Evolutionary conservation across 73 alveolate species (phyloP).

Genomic region (Stentor roeselii): DNA sequence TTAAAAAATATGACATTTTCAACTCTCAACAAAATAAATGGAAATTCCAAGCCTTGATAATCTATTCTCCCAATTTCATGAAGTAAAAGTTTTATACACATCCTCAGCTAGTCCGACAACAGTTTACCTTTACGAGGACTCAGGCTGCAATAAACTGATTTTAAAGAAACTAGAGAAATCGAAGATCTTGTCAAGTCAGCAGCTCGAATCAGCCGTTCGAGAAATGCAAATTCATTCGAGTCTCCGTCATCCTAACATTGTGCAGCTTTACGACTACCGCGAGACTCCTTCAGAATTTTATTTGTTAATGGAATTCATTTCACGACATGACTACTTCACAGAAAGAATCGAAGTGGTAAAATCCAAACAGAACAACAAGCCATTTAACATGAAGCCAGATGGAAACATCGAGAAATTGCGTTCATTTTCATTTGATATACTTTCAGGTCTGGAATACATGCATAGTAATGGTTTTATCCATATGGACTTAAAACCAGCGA

Average conservation of each 20-base stretch:
- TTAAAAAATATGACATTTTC: too few relatives aligned
- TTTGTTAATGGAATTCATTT: neutral
- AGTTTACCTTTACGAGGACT: too few relatives aligned
- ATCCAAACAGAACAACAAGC: conserved; percentile 17
- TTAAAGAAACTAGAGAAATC: too few relatives aligned
- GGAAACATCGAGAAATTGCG: neutral
- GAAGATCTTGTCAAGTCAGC: too few relatives aligned
- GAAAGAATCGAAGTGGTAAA: neutral
- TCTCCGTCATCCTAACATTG: neutral
- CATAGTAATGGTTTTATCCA: neutral
- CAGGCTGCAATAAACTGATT: too few relatives aligned
- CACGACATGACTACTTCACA: neutral
- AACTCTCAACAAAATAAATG: too few relatives aligned
- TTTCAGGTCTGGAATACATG: neutral
- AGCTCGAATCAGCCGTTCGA: too few relatives aligned
- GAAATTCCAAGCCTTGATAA: too few relatives aligned
- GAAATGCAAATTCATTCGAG: too few relatives aligned
- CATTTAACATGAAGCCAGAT: neutral
- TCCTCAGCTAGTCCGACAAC: too few relatives aligned
- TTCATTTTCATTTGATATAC: neutral
- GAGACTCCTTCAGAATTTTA: neutral
- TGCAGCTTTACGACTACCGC: neutral
- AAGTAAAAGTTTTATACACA: too few relatives aligned
- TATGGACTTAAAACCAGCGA: neutral
- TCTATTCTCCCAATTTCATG: too few relatives aligned